A percentile compares a stretch with the other conserved stretches of the same genome.
Evolutionary conservation across 2,329 filamentous ascomycete species (phyloP).

Genomic region (Botrytis galanthina): DNA sequence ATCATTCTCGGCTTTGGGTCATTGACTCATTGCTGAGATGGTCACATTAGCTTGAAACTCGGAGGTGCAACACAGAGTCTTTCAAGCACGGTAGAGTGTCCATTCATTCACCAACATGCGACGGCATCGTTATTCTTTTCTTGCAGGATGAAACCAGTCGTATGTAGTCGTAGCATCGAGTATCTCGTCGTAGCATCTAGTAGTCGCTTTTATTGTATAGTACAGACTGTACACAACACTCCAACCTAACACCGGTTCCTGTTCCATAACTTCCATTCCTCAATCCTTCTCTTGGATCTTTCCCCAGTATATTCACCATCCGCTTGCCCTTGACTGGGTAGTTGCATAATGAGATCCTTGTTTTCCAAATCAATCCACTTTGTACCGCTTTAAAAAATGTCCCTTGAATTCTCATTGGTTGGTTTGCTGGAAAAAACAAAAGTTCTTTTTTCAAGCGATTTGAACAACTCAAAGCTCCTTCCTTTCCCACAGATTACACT

Average conservation of each 20-base stretch:
- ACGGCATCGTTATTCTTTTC: too few species aligned
- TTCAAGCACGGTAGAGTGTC: neutral
- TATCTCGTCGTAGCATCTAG: neutral
- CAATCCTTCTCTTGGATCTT: neutral
- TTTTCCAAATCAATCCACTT: neutral
- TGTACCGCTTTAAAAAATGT: neutral
- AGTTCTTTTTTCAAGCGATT: conserved; percentile 10
- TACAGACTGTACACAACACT: too few species aligned
- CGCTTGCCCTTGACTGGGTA: neutral
- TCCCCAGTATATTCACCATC: neutral
- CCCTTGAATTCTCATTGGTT: conserved; percentile 26
- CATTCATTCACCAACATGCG: neutral
- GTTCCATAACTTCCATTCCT: too few species aligned
- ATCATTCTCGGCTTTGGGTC: neutral
- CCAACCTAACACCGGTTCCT: neutral
- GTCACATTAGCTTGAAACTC: neutral
- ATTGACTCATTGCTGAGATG: neutral
- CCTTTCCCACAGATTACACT: conserved; percentile 1
- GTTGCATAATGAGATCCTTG: conserved; percentile 11
- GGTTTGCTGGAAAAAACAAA: conserved; percentile 9
- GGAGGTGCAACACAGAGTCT: neutral
- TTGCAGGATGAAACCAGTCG: neutral
- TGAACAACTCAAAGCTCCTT: conserved; percentile 19
- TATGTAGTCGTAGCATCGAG: neutral
- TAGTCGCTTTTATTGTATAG: neutral